Conservation (phyloP, 139 green algal genomes). For the Chlorella sp. region DNA sequence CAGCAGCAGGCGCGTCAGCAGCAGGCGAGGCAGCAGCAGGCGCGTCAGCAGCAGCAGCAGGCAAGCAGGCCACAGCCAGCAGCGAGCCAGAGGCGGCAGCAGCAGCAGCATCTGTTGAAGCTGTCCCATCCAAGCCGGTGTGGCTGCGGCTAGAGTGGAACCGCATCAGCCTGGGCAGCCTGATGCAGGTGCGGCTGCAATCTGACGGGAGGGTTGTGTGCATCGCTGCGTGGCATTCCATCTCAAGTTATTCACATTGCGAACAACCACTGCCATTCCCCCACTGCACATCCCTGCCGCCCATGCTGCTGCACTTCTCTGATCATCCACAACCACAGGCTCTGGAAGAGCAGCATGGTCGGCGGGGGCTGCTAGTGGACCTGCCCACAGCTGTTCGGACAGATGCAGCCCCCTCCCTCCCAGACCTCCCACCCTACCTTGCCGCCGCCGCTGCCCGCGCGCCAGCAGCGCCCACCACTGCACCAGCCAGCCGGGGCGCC, state of each 20-base stretch:
- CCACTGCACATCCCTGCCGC: too few relatives aligned
- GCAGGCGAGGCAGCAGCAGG: neutral
- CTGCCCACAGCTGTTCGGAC: slow-evolving; percentile 39
- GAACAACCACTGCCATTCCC: too few relatives aligned
- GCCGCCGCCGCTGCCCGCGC: neutral
- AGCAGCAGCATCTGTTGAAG: neutral
- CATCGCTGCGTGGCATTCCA: too few relatives aligned
- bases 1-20: neutral
- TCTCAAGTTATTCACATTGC: too few relatives aligned
- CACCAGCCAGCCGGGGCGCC: neutral
- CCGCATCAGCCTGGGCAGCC: slow-evolving; percentile 52
- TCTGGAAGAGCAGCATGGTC: slow-evolving; percentile 29
- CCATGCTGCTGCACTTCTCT: too few relatives aligned
- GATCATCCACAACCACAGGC: neutral
- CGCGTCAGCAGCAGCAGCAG: neutral
- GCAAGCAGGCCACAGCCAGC: neutral
- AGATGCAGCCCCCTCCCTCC: slow-evolving; percentile 21
- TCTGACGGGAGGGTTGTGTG: too few relatives aligned
- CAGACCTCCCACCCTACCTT: slow-evolving; percentile 49
- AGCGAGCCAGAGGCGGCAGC: neutral
- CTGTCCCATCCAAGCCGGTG: slow-evolving; percentile 53
- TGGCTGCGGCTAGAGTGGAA: slow-evolving; percentile 89
- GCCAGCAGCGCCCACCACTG: neutral
- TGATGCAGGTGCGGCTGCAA: slow-evolving; percentile 35
- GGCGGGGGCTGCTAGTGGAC: slow-evolving; percentile 50